These are phyloP conservation scores for Heterobasidion parviporum DNA, from an alignment of 1,284 basidiomycete species.

Conservation along the genomic window DNA sequence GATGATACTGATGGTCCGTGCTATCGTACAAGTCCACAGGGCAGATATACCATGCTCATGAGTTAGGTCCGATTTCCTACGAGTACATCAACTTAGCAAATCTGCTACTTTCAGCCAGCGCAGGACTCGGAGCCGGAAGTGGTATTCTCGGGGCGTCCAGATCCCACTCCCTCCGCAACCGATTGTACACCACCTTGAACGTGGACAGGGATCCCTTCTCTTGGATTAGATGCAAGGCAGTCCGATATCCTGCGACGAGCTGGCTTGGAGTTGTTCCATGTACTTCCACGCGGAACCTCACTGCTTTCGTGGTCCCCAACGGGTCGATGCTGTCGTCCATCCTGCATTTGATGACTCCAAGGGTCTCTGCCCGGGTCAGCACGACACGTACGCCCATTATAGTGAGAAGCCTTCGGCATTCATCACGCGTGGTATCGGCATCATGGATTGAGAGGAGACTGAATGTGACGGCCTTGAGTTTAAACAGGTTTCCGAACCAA, in stretches of 20 bases:
- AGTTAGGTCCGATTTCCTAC: not conserved
- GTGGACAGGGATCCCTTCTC: slow-evolving; percentile 81
- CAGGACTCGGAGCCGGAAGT: slow-evolving; percentile 12
- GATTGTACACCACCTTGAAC: slow-evolving; percentile 68
- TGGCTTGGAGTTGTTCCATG: slow-evolving; percentile 37
- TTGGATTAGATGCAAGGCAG: slow-evolving; percentile 63
- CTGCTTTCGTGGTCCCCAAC: slow-evolving; percentile 54
- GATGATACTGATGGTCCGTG: not conserved
- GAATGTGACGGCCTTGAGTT: slow-evolving; percentile 68
- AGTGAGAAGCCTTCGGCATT: slow-evolving; percentile 69
- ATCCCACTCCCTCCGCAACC: slow-evolving; percentile 68
- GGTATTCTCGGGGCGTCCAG: slow-evolving; percentile 32
- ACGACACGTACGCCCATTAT: slow-evolving; percentile 62
- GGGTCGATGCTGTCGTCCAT: slow-evolving; percentile 51
- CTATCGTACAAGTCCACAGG: too few relatives aligned
- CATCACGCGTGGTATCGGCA: slow-evolving; percentile 59
- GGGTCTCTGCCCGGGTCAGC: slow-evolving; percentile 54
- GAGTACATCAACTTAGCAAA: slow-evolving; percentile 25
- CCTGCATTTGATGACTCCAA: slow-evolving; percentile 62
- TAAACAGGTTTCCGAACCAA: slow-evolving; percentile 90
- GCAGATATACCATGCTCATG: not conserved
- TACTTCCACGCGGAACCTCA: slow-evolving; percentile 75
- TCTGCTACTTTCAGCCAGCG: slow-evolving; percentile 18
- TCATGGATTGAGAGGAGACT: slow-evolving; percentile 60
- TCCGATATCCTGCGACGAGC: slow-evolving; percentile 37